Conservation (phyloP, 2,329 filamentous ascomycete species). For the Cercospora sp. region DNA sequence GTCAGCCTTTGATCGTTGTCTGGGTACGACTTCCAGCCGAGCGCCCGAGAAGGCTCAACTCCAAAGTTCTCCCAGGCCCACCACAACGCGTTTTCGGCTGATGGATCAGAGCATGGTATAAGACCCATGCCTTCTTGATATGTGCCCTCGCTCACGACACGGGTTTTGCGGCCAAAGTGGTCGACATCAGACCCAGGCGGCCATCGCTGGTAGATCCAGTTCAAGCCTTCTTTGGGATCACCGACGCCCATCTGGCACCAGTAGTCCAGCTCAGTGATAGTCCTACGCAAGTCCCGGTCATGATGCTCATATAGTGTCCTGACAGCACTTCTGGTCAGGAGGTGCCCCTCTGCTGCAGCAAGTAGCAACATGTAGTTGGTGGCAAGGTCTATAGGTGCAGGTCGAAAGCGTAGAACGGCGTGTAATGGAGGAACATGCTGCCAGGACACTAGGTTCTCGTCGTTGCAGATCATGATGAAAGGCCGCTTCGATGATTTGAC, state of each 20-base stretch:
- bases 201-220: conserved; percentile 84
- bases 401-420: conserved; percentile 75
- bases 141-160: conserved; percentile 79
- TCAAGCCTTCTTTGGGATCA: conserved; percentile 80
- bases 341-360: conserved; percentile 86
- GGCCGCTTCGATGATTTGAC: conserved; percentile 85
- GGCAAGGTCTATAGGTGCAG: conserved; percentile 66
- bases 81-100: conserved; percentile 63
- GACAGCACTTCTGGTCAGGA: conserved; percentile 67
- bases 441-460: conserved; percentile 78
- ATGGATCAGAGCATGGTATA: conserved; percentile 50
- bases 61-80: conserved; percentile 70
- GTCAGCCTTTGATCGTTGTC: neutral
- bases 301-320: conserved; percentile 69
- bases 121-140: conserved; percentile 77
- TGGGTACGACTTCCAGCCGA: conserved; percentile 44
- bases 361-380: conserved; percentile 79
- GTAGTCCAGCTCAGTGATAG: conserved; percentile 82
- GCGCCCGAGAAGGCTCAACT: conserved; percentile 41
- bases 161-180: conserved; percentile 64
- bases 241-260: conserved; percentile 98
- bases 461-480: conserved; percentile 92
- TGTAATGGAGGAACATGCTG: conserved; percentile 70
- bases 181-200: conserved; percentile 71
- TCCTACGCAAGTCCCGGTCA: conserved; percentile 72